Conservation (phyloP, 1,139 yeast species). For the Yamadazyma dushanensis region DNA sequence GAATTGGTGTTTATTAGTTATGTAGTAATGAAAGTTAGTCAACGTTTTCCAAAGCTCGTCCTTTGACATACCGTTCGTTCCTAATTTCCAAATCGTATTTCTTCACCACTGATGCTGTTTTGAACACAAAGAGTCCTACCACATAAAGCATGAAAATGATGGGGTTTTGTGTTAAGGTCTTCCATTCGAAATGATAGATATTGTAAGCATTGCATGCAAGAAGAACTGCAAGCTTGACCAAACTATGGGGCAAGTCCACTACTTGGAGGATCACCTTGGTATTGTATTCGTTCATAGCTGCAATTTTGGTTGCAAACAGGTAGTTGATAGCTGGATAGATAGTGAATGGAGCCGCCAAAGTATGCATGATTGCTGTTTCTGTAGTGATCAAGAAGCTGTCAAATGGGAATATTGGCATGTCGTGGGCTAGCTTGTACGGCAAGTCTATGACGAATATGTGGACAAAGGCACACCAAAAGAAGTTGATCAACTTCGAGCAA, state of each 20-base stretch:
- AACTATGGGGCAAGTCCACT: neutral
- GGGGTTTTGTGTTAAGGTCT: neutral
- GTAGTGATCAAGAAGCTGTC: neutral
- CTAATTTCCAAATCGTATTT: constrained; percentile 49
- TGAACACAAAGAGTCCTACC: constrained; percentile 5
- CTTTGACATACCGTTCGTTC: constrained; percentile 60
- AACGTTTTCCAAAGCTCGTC: constrained; percentile 60
- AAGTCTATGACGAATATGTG: constrained; percentile 29
- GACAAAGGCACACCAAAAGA: constrained; percentile 18
- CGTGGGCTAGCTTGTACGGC: constrained; percentile 18
- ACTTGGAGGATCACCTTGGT: neutral
- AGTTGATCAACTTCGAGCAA: constrained; percentile 10
- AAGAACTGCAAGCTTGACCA: neutral
- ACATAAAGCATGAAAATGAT: constrained; percentile 3
- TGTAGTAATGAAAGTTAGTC: constrained; percentile 19
- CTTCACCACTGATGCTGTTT: constrained; percentile 2
- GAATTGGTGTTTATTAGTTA: neutral
- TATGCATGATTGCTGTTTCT: neutral
- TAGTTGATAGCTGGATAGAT: neutral
- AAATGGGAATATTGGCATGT: constrained; percentile 7
- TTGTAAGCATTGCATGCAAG: neutral
- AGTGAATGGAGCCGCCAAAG: constrained; percentile 2
- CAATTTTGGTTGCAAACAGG: neutral
- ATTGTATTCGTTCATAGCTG: constrained; percentile 1
- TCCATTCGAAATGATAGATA: neutral